Evolutionary conservation across 2,329 filamentous ascomycete genomes (phyloP).

Genomic region (Aurifilum marmelostoma): DNA sequence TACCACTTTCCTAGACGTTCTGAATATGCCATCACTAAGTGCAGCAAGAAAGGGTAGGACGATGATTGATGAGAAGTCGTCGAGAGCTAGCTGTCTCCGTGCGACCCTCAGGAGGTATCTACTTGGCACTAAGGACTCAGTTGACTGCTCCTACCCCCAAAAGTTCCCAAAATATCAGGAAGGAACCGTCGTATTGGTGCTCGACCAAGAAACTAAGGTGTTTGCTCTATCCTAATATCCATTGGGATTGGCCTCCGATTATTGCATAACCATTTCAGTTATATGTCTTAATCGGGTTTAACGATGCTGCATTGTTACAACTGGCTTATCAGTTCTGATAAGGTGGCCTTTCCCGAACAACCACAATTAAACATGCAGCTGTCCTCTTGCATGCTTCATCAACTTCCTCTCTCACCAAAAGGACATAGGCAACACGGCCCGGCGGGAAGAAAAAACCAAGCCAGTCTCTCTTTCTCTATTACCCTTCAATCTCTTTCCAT

Average conservation of each 20-base stretch:
- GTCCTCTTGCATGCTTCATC: conserved; percentile 14
- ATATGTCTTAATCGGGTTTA: not conserved
- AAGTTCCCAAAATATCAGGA: not conserved
- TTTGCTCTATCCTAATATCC: not conserved
- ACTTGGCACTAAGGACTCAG: not conserved
- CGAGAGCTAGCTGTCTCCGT: too few species aligned
- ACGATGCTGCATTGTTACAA: not conserved
- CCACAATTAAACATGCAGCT: conserved; percentile 15
- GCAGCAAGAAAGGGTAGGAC: not conserved
- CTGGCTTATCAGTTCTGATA: conserved; percentile 22
- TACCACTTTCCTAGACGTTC: too few species aligned
- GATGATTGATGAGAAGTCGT: not conserved
- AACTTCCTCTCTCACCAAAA: not conserved
- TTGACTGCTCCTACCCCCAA: not conserved
- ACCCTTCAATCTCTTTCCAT: not conserved
- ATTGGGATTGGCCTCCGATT: not conserved
- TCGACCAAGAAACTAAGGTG: not conserved
- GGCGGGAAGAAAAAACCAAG: not conserved
- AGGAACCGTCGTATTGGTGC: not conserved
- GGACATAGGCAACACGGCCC: not conserved
- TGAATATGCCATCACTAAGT: not conserved
- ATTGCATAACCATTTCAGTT: not conserved
- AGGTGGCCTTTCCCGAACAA: conserved; percentile 3
- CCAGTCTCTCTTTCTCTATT: not conserved
- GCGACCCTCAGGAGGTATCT: too few species aligned